Conservation (phyloP, 2,329 filamentous ascomycete species). For the Colletotrichum orbiculare region DNA sequence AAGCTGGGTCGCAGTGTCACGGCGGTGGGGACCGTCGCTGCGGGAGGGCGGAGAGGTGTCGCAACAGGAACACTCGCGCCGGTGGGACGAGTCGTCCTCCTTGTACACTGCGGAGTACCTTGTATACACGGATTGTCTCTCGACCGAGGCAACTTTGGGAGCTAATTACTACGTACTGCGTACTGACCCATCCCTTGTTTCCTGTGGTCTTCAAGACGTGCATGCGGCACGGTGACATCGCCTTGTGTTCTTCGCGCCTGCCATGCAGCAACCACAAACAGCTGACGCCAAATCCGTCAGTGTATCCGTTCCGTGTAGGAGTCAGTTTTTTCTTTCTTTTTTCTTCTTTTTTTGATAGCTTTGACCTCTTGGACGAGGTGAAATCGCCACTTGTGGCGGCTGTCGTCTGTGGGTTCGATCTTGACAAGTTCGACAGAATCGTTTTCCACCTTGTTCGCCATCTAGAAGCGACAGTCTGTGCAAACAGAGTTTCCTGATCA, state of each 20-base stretch:
- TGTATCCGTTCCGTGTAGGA: conserved; percentile 28
- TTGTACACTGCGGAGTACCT: neutral
- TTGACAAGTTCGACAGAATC: conserved; percentile 25
- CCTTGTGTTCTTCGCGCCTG: neutral
- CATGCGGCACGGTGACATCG: conserved; percentile 27
- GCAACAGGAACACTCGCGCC: conserved; percentile 22
- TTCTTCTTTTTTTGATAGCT: neutral
- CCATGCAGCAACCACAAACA: conserved; percentile 9
- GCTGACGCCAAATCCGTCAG: conserved; percentile 7
- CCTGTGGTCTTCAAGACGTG: conserved; percentile 11
- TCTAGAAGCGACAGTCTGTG: conserved; percentile 21
- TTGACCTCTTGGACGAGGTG: conserved; percentile 2
- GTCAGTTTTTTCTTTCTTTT: neutral
- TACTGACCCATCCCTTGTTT: neutral
- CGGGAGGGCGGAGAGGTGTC: conserved; percentile 28
- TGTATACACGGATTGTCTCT: neutral
- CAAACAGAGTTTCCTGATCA: conserved; percentile 25
- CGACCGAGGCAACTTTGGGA: neutral
- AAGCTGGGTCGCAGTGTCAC: conserved; percentile 23
- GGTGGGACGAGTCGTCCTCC: neutral
- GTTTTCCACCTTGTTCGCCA: neutral
- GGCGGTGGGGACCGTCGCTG: conserved; percentile 18
- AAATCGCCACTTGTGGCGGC: conserved; percentile 7
- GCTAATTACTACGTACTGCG: neutral
- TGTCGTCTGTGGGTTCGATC: conserved; percentile 15